Base-by-base conservation (phyloP, 2,329 filamentous ascomycete species). In the Colletotrichum sp. region DNA sequence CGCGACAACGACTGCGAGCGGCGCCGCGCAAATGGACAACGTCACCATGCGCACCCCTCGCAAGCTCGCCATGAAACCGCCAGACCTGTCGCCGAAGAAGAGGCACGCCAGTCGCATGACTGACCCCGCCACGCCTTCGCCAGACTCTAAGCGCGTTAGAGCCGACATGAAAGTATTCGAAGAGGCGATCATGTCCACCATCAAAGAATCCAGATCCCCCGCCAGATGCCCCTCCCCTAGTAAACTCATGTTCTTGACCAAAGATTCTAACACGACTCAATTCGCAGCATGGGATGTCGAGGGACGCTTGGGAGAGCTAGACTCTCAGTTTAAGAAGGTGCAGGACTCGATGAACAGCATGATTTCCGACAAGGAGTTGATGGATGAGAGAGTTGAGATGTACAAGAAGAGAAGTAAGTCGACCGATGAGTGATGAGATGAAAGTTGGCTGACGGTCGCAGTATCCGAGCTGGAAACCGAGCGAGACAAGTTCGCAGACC, bases 281-380 rank as follows among this genome's bases (percentile, higher is more conserved):
- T 91, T 88, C 85, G 78, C 90, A 95, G 94, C 91, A 81, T 96
- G 94, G 90, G 95, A 98, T 83, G 92, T 96, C 79, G 93, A 96
- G 80, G 91, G 91, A 77, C 92, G 93, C 78, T 90, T 98, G 79
- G 92, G 93, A 77, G 90, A 92, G 75, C 93, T 98, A 85, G 95
- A 98, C 80, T 88, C 89, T 22, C 90, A 96, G 80, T 95, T 95
- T 82, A 89, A 90, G 64, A 88, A 90, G 75, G 88, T 98, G 77
- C 93, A 94, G 81, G 90, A 93, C 74, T 93, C 94, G 78, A 92
- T 98, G 82, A 92, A 92, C 74, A 90, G 90, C 36, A 93, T 94
- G 27, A 89, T 93, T 13, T 90, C 90, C 55, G 93, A 95, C 71
- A 93, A 91, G 79, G 93, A 91, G 72, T 90, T 89, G 7, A 88